Evolutionary conservation across 345 rosid genomes (phyloP).

Genomic region (Angophora floribunda): DNA sequence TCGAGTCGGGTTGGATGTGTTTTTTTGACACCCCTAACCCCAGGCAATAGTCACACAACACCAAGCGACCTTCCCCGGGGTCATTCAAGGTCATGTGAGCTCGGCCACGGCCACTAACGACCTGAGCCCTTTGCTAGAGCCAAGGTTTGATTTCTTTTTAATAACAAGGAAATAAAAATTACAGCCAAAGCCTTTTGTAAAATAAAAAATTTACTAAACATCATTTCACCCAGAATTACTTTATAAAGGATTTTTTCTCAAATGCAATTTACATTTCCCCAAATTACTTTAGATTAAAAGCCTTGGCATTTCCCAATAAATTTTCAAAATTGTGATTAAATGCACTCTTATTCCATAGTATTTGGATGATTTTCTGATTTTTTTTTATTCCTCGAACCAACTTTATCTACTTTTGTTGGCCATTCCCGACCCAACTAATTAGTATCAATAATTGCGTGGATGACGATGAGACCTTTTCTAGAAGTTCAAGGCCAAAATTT

Average conservation of each 20-base stretch:
- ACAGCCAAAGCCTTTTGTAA: background rate
- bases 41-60: too few species aligned
- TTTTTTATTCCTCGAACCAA: background rate
- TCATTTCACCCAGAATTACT: background rate
- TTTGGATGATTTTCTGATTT: background rate
- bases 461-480: background rate
- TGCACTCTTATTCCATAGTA: background rate
- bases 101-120: fast-evolving
- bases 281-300: too few species aligned
- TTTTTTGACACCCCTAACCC: too few species aligned
- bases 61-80: too few species aligned
- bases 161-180: too few species aligned
- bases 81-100: background rate
- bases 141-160: background rate
- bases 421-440: background rate
- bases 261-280: background rate
- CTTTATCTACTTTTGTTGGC: background rate
- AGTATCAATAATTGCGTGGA: background rate
- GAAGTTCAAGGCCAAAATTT: background rate
- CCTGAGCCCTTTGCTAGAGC: too few species aligned
- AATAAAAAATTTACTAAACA: too few species aligned
- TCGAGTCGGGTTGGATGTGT: too few species aligned
- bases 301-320: too few species aligned
- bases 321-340: too few species aligned
- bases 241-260: too few species aligned